Evolutionary conservation across 768 basidiomycete genomes (phyloP), one percentile per base, ranked within the genome.

Genomic region (Psilocybe sp.): DNA sequence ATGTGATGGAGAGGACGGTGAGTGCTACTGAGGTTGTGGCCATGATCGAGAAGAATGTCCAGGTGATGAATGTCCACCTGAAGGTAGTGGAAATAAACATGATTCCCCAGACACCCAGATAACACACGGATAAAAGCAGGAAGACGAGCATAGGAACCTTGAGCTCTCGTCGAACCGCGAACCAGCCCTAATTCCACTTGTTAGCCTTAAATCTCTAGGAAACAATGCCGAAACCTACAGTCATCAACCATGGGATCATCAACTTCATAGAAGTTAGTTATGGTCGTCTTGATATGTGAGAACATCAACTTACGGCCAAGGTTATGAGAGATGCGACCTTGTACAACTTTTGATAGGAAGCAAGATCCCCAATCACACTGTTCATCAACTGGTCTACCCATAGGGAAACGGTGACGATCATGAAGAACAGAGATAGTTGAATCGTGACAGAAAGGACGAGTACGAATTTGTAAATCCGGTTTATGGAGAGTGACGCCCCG

Each of bases 361-460:
- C 78, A 33, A 82, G 63, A 38, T 74, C 75, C 14, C 78, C 85
- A 38, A 87, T 82, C 34, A 75, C 69, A 32, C 85, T 84, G 59
- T 85, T 83, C 64, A 77, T 80, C 41, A 90, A 70, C 56, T 85
- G 85, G 61, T 92, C 89, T 47, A 91, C 65, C 89, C 89, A 91
- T 28, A 91, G 72, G 10, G 78, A 81, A 19, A 85, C 81, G 2
- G 87, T 79, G 39, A 78, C 74, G 28, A 78, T 72, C 66, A 91
- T 81, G 70, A 91, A 92, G 74, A 90, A 92, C 40, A 88, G 53
- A 18, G 82, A 80, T n/a, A 92, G 69, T 59, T 90, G 89, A 43
- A 90, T 81, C 36, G 78, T 73, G 57, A 87, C 87, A 5, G 86
- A 88, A 49, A 90, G 68, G 13, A 76, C 69, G 36, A 90, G 75